Base-by-base conservation (phyloP, 192 early-diverging fungal species). In the Coemansia sp. region DNA sequence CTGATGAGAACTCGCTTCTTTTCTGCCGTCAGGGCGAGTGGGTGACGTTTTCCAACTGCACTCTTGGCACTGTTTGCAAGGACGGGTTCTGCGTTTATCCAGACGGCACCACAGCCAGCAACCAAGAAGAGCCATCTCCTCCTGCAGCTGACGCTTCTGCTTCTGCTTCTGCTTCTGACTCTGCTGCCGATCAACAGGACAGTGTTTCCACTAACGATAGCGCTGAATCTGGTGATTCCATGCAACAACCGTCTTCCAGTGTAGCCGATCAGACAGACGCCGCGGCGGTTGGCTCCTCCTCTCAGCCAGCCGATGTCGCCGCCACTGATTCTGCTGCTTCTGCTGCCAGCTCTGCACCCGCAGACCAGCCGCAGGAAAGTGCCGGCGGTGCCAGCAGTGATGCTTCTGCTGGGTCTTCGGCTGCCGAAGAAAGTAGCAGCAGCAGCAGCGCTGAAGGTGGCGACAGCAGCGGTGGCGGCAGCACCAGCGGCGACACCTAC, bases 11-110 rank as follows among this genome's bases (percentile, higher is more conserved):
- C 6, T 53, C 69, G 11, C 16, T 81, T n/a, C 26, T 81, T n/a
- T 53, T 81, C 19, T 81, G 78, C 61, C 63, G 40, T 41, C 19
- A 75, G 54, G 68, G 71, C 52, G 37, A 75, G 61, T 81, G 78
- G 78, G 56, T 70, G 15, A 53, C 54, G 13, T 69, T 69, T 44
- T 67, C 78, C 38, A 60, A 50, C 40, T 81, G 78, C 54, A 69
- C 50, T 18, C 45, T 47, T 3, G 78, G 78, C 16, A 81, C 73
- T 16, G 60, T 75, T 3, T 81, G 78, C 50, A 61, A 49, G 48
- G 53, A 75, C 47, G 78, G 78, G 10, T 57, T 39, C 37, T 81
- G 78, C 39, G 60, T 57, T 11, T 66, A 64, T 26, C 69, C 68
- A 4, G 58, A 69, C 12, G 49, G 43, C 16, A 38, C 43, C 6